Evolutionary conservation across 1,284 basidiomycete species (phyloP).

Genomic region (Ceratobasidium sp.): DNA sequence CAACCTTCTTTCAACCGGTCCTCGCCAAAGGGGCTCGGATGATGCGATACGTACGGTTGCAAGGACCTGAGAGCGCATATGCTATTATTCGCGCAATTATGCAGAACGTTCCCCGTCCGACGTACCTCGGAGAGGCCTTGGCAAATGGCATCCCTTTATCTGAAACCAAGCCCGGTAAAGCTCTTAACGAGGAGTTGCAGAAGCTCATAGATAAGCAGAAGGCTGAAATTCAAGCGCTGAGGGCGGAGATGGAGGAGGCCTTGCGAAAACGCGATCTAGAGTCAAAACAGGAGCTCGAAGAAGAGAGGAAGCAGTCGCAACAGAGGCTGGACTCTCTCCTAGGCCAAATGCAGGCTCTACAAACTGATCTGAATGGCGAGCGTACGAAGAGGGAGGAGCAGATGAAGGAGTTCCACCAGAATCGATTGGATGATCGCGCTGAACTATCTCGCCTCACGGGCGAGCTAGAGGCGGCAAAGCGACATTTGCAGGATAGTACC

Average conservation of each 20-base stretch:
- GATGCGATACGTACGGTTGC: conserved; percentile 2
- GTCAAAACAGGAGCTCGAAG: conserved; percentile 18
- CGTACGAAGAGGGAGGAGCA: not conserved
- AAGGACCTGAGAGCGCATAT: conserved; percentile 8
- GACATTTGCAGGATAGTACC: not conserved
- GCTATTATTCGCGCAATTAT: conserved; percentile 32
- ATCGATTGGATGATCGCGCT: not conserved
- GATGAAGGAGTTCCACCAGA: not conserved
- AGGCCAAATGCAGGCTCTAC: not conserved
- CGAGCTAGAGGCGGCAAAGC: not conserved
- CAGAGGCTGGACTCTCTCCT: not conserved
- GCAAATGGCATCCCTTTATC: not conserved
- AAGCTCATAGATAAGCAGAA: not conserved
- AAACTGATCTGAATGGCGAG: not conserved
- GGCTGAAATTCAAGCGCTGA: conserved; percentile 11
- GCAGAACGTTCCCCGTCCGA: not conserved
- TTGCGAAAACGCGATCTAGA: conserved; percentile 1
- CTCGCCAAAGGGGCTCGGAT: conserved; percentile 27
- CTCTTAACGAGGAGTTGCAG: conserved; percentile 13
- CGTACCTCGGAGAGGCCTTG: conserved; percentile 12
- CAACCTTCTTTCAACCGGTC: conserved; percentile 20
- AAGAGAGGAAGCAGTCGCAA: conserved; percentile 6
- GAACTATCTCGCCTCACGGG: not conserved
- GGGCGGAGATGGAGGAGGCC: conserved; percentile 15
- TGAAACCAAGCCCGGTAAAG: conserved; percentile 29